A percentile compares a stretch with the other conserved stretches of the same genome.
Conservation (phyloP, 176 grass and related monocot genomes). For the Carex pumila region DNA sequence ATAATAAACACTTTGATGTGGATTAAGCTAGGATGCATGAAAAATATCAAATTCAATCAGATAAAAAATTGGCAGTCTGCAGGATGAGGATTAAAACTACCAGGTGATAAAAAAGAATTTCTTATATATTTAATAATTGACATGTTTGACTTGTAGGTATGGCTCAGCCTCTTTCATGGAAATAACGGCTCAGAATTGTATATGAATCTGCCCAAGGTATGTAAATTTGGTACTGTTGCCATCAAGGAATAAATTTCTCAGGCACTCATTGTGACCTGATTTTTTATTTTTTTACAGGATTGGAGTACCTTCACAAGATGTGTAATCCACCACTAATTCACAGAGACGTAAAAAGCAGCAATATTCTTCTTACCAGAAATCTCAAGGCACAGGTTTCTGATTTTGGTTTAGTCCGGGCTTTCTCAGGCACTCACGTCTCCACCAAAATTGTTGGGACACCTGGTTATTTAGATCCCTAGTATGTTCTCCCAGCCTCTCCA, state of each 20-base stretch:
- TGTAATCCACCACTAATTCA: background rate
- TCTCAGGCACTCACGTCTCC: slow-evolving; percentile 10
- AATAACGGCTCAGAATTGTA: slow-evolving; percentile 23
- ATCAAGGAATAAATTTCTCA: background rate
- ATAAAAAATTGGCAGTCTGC: background rate
- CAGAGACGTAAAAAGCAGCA: slow-evolving; percentile 16
- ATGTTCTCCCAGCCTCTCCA: background rate
- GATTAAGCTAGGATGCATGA: background rate
- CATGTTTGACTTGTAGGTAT: background rate
- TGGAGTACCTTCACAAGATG: slow-evolving; percentile 28
- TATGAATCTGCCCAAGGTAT: slow-evolving; percentile 19
- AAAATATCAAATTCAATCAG: background rate
- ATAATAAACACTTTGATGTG: background rate
- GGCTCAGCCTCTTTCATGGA: slow-evolving; percentile 9
- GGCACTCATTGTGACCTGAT: background rate
- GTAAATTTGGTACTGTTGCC: background rate
- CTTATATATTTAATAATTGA: background rate
- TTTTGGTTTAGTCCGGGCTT: slow-evolving; percentile 19
- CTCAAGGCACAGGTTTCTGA: slow-evolving; percentile 24
- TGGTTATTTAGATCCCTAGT: slow-evolving; percentile 50
- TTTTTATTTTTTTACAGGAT: background rate
- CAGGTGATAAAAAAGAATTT: background rate
- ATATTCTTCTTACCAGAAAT: slow-evolving; percentile 17
- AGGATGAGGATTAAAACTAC: background rate
- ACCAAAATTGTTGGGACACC: slow-evolving; percentile 29